Evolutionary conservation across 257 asterid genomes (phyloP).

Genomic region (Solanum rostratum): DNA sequence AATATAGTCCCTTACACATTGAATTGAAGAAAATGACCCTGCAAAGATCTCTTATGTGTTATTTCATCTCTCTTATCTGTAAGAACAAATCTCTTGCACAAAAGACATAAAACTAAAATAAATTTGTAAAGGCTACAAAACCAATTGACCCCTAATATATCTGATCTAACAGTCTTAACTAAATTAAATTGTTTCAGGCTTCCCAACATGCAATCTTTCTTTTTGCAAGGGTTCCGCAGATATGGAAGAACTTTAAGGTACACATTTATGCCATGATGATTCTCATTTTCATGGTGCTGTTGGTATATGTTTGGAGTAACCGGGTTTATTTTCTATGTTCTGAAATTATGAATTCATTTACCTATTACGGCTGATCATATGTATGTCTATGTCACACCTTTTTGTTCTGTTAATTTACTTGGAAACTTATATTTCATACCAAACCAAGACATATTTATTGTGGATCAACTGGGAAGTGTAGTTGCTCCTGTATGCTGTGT

Average conservation of each 20-base stretch:
- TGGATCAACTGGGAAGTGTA: not conserved
- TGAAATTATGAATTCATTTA: not conserved
- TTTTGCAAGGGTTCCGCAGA: conserved; percentile 91
- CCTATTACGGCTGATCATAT: not conserved
- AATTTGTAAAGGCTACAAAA: not conserved
- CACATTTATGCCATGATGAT: not conserved
- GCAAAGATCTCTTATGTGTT: not conserved
- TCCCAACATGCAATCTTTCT: conserved; percentile 92
- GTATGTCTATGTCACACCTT: not conserved
- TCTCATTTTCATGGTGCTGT: not conserved
- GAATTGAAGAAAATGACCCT: not conserved
- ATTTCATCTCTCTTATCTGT: not conserved
- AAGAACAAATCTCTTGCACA: not conserved
- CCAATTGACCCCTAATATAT: not conserved
- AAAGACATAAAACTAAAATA: not conserved
- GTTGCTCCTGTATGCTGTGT: not conserved
- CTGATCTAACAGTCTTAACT: not conserved
- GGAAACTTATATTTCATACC: not conserved
- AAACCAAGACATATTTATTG: not conserved
- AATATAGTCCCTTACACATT: not conserved
- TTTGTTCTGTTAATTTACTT: not conserved
- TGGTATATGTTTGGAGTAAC: not conserved
- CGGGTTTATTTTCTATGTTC: not conserved
- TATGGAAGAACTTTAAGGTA: conserved; percentile 77
- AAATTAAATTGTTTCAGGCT: conserved; percentile 44